A percentile compares a stretch with the other conserved stretches of the same genome.
phyloP scores from a whole-genome alignment of 2,329 filamentous ascomycete genomes.

The Pezicula neosporulosa region DNA sequence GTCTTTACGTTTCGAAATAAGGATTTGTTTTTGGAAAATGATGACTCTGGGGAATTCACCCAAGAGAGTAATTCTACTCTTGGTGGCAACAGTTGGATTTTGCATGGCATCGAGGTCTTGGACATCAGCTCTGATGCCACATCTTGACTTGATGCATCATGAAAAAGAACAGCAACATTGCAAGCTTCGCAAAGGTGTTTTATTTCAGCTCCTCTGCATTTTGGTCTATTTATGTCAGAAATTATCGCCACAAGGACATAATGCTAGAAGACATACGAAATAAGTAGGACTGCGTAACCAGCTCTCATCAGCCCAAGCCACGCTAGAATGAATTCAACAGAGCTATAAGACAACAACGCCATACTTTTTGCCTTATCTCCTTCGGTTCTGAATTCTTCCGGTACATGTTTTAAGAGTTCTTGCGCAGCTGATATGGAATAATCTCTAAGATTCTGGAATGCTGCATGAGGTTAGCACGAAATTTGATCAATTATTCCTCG shows the following conservation, averaged over 20 bases:
- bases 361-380: constrained; percentile 26
- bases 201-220: constrained; percentile 42
- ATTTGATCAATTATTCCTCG: not conserved
- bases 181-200: constrained; percentile 48
- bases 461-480: constrained; percentile 15
- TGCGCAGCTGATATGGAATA: constrained; percentile 33
- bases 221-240: constrained; percentile 33
- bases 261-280: constrained; percentile 39
- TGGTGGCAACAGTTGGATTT: constrained; percentile 6
- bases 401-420: constrained; percentile 7
- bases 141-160: constrained; percentile 26
- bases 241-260: constrained; percentile 4
- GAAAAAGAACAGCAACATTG: constrained; percentile 41
- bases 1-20: not conserved
- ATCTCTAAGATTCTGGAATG: constrained; percentile 26
- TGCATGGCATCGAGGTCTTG: constrained; percentile 13
- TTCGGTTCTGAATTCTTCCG: not conserved
- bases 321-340: constrained; percentile 51
- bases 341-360: constrained; percentile 54
- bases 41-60: not conserved
- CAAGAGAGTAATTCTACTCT: not conserved
- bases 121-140: constrained; percentile 9
- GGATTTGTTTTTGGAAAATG: not conserved
- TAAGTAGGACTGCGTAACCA: constrained; percentile 51
- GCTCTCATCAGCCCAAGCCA: constrained; percentile 57